phyloP scores from a whole-genome alignment of 1,284 basidiomycete species.

The Trichosporon sp. region DNA sequence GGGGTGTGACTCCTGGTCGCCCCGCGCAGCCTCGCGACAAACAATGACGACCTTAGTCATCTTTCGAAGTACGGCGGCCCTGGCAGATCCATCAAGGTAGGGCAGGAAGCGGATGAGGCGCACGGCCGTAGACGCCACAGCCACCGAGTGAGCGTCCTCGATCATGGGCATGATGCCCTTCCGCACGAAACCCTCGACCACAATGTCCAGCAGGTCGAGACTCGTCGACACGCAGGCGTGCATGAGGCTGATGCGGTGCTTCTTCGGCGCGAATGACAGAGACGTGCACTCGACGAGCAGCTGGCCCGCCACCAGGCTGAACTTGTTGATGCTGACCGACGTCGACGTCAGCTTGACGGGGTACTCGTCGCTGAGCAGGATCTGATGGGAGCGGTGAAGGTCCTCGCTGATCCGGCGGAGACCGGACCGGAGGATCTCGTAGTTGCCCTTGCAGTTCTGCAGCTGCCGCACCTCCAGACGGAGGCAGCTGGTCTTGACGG shows the following conservation, averaged over 20 bases:
- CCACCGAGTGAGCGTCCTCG: constrained; percentile 25
- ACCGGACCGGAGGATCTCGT: constrained; percentile 22
- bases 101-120: constrained; percentile 21
- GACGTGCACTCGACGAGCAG: constrained; percentile 23
- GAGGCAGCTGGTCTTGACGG: constrained; percentile 22
- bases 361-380: constrained; percentile 7
- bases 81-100: constrained; percentile 20
- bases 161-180: constrained; percentile 28
- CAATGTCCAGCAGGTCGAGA: constrained; percentile 21
- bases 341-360: constrained; percentile 20
- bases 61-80: constrained; percentile 18
- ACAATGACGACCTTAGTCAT: constrained; percentile 25
- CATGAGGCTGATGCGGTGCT: constrained; percentile 20
- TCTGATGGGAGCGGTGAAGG: constrained; percentile 19
- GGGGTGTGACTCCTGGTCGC: constrained; percentile 21
- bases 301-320: constrained; percentile 18
- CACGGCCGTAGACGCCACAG: constrained; percentile 22
- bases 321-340: constrained; percentile 25
- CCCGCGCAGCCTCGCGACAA: constrained; percentile 23
- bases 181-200: constrained; percentile 23
- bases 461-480: constrained; percentile 20
- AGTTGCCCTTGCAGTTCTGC: constrained; percentile 19
- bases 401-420: constrained; percentile 22
- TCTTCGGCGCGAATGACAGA: constrained; percentile 17
- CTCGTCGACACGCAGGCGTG: constrained; percentile 21